Conservation (phyloP, 139 green algal species). For the Chlamydomonas eustigma region DNA sequence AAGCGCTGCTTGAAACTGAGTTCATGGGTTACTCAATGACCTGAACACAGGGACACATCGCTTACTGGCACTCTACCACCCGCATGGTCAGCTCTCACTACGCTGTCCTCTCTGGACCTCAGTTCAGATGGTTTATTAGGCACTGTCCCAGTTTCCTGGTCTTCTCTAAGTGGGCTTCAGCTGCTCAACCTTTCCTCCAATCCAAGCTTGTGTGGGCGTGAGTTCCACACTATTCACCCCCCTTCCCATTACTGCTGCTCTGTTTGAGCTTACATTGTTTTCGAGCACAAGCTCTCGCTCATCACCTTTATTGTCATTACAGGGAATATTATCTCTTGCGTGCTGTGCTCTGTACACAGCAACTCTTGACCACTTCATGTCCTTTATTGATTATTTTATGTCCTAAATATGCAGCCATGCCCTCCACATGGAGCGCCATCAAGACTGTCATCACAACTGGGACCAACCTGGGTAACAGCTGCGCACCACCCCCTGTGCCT, state of each 20-base stretch:
- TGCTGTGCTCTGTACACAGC: too few species aligned
- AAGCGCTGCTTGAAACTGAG: too few species aligned
- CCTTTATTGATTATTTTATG: too few species aligned
- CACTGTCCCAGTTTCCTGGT: constrained; percentile 1
- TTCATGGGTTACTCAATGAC: too few species aligned
- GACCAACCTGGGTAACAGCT: background rate
- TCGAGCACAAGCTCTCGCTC: too few species aligned
- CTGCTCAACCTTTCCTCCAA: constrained; percentile 16
- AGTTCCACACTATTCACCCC: too few species aligned
- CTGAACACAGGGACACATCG: background rate
- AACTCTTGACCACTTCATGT: too few species aligned
- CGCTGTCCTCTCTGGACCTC: constrained; percentile 12
- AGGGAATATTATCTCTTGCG: too few species aligned
- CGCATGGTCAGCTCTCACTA: constrained; percentile 7
- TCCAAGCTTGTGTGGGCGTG: background rate
- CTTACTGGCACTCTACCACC: background rate
- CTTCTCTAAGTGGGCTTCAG: background rate
- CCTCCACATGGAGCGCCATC: background rate
- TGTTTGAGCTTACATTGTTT: too few species aligned
- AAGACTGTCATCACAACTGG: background rate
- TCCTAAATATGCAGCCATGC: background rate
- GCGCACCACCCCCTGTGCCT: background rate
- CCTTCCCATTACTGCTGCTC: too few species aligned
- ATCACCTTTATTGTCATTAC: too few species aligned
- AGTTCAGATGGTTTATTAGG: background rate